A percentile compares a stretch with the other conserved stretches of the same genome.
Evolutionary conservation across 2,329 filamentous ascomycete species (phyloP).

Genomic region (Blastomyces parvus): DNA sequence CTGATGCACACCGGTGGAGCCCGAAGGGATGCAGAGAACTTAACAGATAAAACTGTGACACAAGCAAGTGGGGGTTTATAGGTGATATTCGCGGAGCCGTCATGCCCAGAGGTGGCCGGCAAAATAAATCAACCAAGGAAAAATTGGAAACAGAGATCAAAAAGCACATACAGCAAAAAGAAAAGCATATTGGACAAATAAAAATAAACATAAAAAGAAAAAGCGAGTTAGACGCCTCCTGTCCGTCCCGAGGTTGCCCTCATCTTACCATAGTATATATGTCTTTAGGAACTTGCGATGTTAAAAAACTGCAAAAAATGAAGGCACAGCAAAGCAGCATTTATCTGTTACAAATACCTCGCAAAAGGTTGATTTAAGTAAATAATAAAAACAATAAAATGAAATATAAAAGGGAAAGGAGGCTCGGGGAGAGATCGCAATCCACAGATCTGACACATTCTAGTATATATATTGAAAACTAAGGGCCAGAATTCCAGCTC

Average conservation of each 20-base stretch:
- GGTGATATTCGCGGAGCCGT: neutral
- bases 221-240: neutral
- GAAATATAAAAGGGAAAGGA: neutral
- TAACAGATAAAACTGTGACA: neutral
- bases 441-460: neutral
- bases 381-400: neutral
- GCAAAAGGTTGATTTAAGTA: neutral
- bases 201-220: neutral
- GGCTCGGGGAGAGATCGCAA: neutral
- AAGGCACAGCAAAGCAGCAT: neutral
- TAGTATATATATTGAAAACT: neutral
- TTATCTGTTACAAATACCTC: neutral
- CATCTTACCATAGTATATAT: conserved; percentile 5
- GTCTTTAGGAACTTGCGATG: neutral
- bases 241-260: conserved; percentile 9
- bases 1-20: neutral
- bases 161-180: neutral
- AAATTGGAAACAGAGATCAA: neutral
- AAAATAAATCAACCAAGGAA: conserved; percentile 3
- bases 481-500: conserved; percentile 10
- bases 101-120: neutral
- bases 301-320: neutral
- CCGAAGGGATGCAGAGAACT: neutral
- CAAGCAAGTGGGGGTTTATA: neutral
- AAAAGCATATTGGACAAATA: neutral